phyloP scores from a whole-genome alignment of 1,284 basidiomycete species.

The Irpex sp. region DNA sequence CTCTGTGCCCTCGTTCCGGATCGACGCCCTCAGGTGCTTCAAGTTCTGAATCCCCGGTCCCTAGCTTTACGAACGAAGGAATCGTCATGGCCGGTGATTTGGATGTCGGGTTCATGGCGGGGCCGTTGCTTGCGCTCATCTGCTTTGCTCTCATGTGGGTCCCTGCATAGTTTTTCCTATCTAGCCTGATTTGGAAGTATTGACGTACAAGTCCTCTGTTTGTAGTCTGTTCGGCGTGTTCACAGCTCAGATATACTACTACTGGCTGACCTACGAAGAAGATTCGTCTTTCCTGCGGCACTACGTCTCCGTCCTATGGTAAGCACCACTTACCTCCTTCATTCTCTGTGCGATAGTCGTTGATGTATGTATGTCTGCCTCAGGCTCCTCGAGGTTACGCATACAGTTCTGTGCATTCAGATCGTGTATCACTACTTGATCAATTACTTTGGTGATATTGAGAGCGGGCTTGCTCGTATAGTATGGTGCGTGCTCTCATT shows the following conservation, averaged over 20 bases:
- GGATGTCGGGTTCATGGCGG: neutral
- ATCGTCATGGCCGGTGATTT: neutral
- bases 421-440: neutral
- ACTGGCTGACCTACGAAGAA: slow-evolving; percentile 3
- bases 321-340: neutral
- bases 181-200: too few species aligned
- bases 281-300: neutral
- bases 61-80: too few species aligned
- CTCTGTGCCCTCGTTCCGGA: neutral
- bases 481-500: neutral
- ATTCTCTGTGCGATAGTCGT: neutral
- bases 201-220: neutral
- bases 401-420: neutral
- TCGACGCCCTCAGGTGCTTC: too few species aligned
- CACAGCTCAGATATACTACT: slow-evolving; percentile 4
- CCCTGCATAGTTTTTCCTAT: too few species aligned
- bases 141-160: slow-evolving; percentile 7
- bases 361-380: neutral
- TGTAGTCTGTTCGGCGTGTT: slow-evolving; percentile 1
- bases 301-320: neutral
- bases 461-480: neutral
- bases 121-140: slow-evolving; percentile 1
- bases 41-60: neutral
- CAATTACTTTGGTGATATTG: neutral
- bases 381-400: neutral